phyloP scores from a whole-genome alignment of 108 stramenopile species.

The Cylindrotheca fusiformis region DNA sequence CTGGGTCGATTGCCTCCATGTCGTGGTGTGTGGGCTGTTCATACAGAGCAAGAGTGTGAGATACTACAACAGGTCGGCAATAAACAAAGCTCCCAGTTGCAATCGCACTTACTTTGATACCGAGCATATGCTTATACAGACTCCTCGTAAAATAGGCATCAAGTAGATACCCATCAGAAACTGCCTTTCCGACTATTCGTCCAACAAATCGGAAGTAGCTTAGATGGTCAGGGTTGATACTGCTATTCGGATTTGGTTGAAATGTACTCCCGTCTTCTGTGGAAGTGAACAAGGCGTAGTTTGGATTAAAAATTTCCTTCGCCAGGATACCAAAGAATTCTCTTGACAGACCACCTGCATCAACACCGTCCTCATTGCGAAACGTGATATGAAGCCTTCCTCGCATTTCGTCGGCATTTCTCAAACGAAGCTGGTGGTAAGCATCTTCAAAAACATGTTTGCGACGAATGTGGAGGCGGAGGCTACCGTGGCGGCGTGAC shows the following conservation, averaged over 20 bases:
- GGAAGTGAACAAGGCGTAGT: conserved; percentile 95
- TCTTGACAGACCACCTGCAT: conserved; percentile 96
- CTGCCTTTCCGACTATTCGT: conserved; percentile 97
- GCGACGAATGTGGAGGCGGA: conserved; percentile 85
- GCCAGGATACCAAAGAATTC: conserved; percentile 98
- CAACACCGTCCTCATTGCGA: conserved; percentile 95
- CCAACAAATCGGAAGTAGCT: conserved; percentile 97
- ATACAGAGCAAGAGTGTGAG: conserved; percentile 6
- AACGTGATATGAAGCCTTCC: conserved; percentile 95
- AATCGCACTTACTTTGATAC: conserved; percentile 51
- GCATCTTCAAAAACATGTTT: conserved; percentile 94
- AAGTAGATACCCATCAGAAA: conserved; percentile 94
- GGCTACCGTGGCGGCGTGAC: conserved; percentile 76
- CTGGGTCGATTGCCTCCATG: conserved; percentile 98
- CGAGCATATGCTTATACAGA: conserved; percentile 99
- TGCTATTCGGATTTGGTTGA: conserved; percentile 95
- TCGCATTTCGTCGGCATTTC: conserved; percentile 95
- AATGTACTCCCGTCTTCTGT: conserved; percentile 97
- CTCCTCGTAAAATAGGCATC: conserved; percentile 98
- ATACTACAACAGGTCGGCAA: background rate
- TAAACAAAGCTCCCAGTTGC: conserved; percentile 10
- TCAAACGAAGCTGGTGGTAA: conserved; percentile 89
- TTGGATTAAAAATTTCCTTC: conserved; percentile 98
- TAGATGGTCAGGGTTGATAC: conserved; percentile 94
- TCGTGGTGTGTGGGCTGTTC: conserved; percentile 82